Evolutionary conservation across 2,329 filamentous ascomycete species (phyloP), one percentile per base, ranked within the genome.

Genomic region (Fusarium albidum): DNA sequence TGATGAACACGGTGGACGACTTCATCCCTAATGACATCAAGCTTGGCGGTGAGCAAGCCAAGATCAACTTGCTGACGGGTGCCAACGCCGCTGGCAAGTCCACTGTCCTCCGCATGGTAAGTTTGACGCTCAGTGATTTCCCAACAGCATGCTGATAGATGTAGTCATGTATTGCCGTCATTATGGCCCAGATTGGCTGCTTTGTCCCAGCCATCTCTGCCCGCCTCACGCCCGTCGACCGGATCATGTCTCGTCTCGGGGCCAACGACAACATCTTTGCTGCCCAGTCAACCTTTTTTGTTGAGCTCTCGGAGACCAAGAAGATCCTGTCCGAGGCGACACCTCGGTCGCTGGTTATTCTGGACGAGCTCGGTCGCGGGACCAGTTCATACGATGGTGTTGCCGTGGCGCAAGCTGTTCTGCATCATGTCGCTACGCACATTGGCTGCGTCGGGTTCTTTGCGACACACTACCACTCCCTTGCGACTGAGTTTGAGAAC

Each of bases 201-300:
- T 90, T 96, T 64, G 86, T 99, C 2, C 95, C 95, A 2, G 93
- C 92, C 53, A 80, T 83, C 14, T 91, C 87, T 4, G 95, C 95
- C 1, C 86, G 83, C 3, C 81, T 99, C 37, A 98, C 94, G 0
- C 94, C 95, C 0, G 87, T 96, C 4, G 95, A 99, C 71, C 91
- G 95, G 48, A 98, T 99, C 79, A 99, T 99, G 95, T 98, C 94
- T 9, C 91, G 95, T 38, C 85, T 99, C 0, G 95, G 95, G 9
- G 95, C 95, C 40, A 96, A 98, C 68, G 95, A 99, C 84, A 98
- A 98, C 74, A 99, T 99, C 66, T 98, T 99, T 70, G 95, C 94
- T 2, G 91, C 94, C 0, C 95, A 99, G 73, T 96, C 91, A 12
- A 99, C 95, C 3, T 99, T 99, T 80, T 98, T 99, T 69, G 94